Conservation (phyloP, 1,139 yeast species). For the Protomyces lactucae-debilis region DNA sequence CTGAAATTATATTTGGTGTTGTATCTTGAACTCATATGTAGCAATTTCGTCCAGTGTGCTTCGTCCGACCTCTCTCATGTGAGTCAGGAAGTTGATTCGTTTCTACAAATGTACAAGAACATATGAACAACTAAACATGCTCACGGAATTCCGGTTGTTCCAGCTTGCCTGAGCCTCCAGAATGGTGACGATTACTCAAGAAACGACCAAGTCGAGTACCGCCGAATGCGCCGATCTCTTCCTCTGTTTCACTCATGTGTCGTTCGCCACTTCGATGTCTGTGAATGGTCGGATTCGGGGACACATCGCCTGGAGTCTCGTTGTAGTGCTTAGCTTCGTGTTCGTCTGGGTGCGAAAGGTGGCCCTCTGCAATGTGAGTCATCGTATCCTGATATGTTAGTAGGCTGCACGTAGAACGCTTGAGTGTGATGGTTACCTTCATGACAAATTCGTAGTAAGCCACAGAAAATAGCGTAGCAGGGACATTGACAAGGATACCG, state of each 20-base stretch:
- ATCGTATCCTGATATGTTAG: slow-evolving; percentile 13
- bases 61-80: no score
- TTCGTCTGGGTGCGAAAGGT: slow-evolving; percentile 21
- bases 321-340: background rate
- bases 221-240: background rate
- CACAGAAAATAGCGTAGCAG: slow-evolving; percentile 24
- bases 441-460: background rate
- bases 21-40: no score
- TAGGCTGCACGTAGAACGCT: background rate
- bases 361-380: slow-evolving; percentile 20
- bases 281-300: background rate
- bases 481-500: slow-evolving; percentile 20
- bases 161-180: slow-evolving; percentile 6
- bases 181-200: slow-evolving; percentile 14
- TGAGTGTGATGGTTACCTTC: background rate
- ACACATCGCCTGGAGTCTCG: background rate
- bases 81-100: no score
- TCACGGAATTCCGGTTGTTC: slow-evolving; percentile 5
- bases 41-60: no score
- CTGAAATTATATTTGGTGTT: background rate
- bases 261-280: no score
- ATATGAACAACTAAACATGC: background rate
- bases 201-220: slow-evolving; percentile 14
- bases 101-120: no score
- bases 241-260: no score